Conservation (phyloP, 805 yeast genomes). For the Candida cerambycidarum region DNA sequence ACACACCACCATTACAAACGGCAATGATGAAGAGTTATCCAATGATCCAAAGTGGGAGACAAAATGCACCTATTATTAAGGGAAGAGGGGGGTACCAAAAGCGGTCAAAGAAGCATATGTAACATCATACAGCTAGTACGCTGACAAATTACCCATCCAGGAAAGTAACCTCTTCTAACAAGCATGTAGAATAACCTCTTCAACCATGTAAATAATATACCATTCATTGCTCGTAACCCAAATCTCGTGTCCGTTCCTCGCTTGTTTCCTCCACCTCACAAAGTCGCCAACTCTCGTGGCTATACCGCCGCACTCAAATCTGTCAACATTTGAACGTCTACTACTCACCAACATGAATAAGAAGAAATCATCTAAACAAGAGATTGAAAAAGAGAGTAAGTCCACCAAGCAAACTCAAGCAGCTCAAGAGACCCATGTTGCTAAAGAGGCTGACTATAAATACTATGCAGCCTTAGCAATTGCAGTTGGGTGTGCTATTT, state of each 20-base stretch:
- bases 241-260: too few species aligned
- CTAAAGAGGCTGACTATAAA: constrained; percentile 27
- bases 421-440: constrained; percentile 6
- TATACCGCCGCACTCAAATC: neutral
- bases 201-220: too few species aligned
- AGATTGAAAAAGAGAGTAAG: neutral
- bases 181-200: neutral
- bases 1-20: constrained; percentile 17
- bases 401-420: neutral
- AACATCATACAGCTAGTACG: too few species aligned
- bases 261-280: too few species aligned
- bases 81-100: constrained; percentile 49
- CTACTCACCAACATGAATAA: constrained; percentile 2
- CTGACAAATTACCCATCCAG: too few species aligned
- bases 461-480: constrained; percentile 35
- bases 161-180: too few species aligned
- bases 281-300: neutral
- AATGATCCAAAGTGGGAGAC: neutral
- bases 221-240: too few species aligned
- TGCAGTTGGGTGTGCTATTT: constrained; percentile 45
- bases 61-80: constrained; percentile 29
- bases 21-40: constrained; percentile 12
- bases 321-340: neutral
- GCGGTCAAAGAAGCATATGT: constrained; percentile 40
- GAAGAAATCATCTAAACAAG: constrained; percentile 5